Conservation (phyloP, 768 basidiomycete species). For the Auriscalpium vulgare region DNA sequence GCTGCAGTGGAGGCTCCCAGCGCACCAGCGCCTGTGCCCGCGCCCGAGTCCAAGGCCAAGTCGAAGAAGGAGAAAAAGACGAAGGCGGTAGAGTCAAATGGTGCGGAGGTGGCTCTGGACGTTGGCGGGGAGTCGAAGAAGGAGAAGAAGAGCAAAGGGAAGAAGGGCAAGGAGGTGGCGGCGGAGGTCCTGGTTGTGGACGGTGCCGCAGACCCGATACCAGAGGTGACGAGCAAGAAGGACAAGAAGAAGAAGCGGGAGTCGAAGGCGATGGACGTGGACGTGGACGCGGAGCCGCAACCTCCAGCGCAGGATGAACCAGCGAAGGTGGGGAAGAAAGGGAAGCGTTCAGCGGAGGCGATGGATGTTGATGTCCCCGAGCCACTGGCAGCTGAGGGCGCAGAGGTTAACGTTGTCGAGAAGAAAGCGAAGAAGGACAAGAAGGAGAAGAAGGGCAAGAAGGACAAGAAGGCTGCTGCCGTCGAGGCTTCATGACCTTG, state of each 20-base stretch:
- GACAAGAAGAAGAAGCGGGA: slow-evolving; percentile 12
- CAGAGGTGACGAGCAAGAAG: not conserved
- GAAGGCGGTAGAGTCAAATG: slow-evolving; percentile 6
- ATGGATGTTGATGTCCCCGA: no score
- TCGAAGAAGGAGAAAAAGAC: slow-evolving; percentile 16
- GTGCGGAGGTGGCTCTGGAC: slow-evolving; percentile 2
- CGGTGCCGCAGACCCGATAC: not conserved
- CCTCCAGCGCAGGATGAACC: not conserved
- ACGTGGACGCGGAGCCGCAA: not conserved
- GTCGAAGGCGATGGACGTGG: not conserved
- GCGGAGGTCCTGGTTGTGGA: not conserved
- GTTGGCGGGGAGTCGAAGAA: slow-evolving; percentile 16
- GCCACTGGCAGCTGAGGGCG: no score
- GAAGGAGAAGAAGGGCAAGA: slow-evolving; percentile 3
- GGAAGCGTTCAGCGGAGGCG: no score
- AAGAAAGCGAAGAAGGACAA: slow-evolving; percentile 13
- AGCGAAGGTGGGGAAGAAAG: no score
- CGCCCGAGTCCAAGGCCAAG: slow-evolving; percentile 10
- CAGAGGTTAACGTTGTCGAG: no score
- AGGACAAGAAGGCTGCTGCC: not conserved
- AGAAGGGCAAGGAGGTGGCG: slow-evolving; percentile 17
- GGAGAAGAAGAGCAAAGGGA: slow-evolving; percentile 24
- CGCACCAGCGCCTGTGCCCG: not conserved
- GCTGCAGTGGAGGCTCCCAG: no score
- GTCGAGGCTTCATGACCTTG: not conserved